Base-by-base conservation (phyloP, 1,284 basidiomycete species). In the Leucoagaricus sp. region DNA sequence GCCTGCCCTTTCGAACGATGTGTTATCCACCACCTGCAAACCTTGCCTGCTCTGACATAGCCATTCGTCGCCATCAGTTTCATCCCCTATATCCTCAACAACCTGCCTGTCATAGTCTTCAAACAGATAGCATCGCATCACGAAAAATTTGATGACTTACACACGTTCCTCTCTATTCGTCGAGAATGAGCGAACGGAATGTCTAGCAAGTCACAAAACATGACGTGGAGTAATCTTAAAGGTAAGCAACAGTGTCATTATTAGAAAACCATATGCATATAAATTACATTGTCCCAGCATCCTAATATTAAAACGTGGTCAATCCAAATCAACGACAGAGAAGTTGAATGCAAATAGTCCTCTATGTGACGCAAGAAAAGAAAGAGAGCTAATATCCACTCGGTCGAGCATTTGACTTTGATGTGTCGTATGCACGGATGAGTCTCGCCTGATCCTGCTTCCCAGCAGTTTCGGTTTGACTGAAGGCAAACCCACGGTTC, bases 401-500 rank as follows among this genome's bases (percentile, higher is more conserved):
- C 5, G 90, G 91, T 63, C 84, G 79, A 51, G 81, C 79, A 64
- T 82, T 73, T 56, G 84, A 81, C 65, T 89, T 84, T 44, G 89
- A 91, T 36, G 94, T 96, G 72, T 96, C 94, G 69, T 96, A 96
- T 29, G 93, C 92, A 60, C 93, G 78, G 65, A 96, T 96, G 61
- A 96, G 75, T 62, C 87, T 81, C 55, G 91, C 85, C 73, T 96
- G 94, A 72, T 95, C 94, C 70, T 94, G 92, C 57, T 83, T 83
- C 34, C 85, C 84, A 26, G 79, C 80, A 62, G 87, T 89, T 72
- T 96, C 94, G 12, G 94, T 96, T 73, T 98, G 95, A 67, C 91
- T 94, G 79, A 98, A 98, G 1, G 96, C 95, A 69, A 98, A 98
- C 1, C 95, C 95, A 57, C 96, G 85, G 65, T 94, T 96, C 58